Base-by-base conservation (phyloP, 2,329 filamentous ascomycete species). In the Penicillium sp. region DNA sequence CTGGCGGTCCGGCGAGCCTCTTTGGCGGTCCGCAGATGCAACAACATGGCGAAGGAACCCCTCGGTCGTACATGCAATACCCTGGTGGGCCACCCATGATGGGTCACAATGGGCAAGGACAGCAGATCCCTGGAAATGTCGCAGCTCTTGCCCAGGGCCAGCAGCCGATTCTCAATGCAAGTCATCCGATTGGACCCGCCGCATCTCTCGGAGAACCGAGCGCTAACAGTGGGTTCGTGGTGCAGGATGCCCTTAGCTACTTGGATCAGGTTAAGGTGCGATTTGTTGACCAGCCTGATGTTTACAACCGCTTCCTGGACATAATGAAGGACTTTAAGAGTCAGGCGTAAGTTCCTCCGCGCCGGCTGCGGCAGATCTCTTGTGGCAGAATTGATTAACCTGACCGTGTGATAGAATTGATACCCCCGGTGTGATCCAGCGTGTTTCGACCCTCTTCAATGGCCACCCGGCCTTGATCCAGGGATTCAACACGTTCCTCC, bases 311-410 rank as follows among this genome's bases (percentile, higher is more conserved):
- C 30, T 97, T 99, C 64, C 77, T 99, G 39, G 94, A 99, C 64
- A 99, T 99, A 42, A 99, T 99, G 94, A 99, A 99, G 68, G 94
- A 99, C 64, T 99, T 99, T 72, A 99, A 99, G 75, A 96, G 91
- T 65, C 93, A 96, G 75, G 91, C 92, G 84, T 92, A 79, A 76
- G 88, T 82, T 49, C 40, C 36, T 33, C 36, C 23, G 47, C 53
- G 41, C n/a, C n/a, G n/a, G n/a, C n/a, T n/a, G n/a, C n/a, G n/a
- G n/a, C n/a, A n/a, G n/a, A n/a, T n/a, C n/a, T n/a, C n/a, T n/a
- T n/a, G n/a, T n/a, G n/a, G n/a, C n/a, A n/a, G n/a, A n/a, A n/a
- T n/a, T n/a, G n/a, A 18, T 15, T 29, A 18, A 27, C 2, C 36
- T 51, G 27, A 46, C 55, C 63, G 52, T 61, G 46, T 40, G 9